Conservation (phyloP, 2,329 filamentous ascomycete genomes). For the Botrytis elliptica region DNA sequence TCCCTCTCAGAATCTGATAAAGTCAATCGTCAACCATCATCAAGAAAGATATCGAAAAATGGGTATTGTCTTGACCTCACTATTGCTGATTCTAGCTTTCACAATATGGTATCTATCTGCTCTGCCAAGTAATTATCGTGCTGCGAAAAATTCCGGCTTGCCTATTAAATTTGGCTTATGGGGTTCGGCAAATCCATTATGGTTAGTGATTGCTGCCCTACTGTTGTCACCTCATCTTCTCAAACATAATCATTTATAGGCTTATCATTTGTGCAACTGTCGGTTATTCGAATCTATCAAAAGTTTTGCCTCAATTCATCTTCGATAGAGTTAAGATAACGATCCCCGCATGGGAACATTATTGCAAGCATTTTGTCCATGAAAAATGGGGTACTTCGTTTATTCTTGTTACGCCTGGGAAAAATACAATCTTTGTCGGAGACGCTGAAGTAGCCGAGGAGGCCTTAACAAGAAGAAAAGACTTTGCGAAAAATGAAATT, state of each 20-base stretch:
- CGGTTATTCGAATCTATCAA: slow-evolving; percentile 8
- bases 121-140: slow-evolving; percentile 18
- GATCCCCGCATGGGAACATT: slow-evolving; percentile 24
- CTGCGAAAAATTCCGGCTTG: slow-evolving; percentile 24
- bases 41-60: background rate
- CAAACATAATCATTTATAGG: background rate
- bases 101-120: slow-evolving; percentile 6
- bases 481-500: slow-evolving; percentile 18
- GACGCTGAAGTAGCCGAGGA: slow-evolving; percentile 22
- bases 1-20: background rate
- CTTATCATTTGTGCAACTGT: slow-evolving; percentile 15
- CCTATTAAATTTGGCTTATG: slow-evolving; percentile 23
- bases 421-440: slow-evolving; percentile 20
- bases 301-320: slow-evolving; percentile 22
- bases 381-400: slow-evolving; percentile 23
- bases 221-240: background rate
- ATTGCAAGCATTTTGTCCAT: slow-evolving; percentile 22
- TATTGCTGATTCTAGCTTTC: background rate
- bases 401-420: slow-evolving; percentile 20
- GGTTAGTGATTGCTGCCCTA: slow-evolving; percentile 2
- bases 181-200: slow-evolving; percentile 21
- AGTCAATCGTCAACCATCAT: background rate
- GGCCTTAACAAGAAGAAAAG: slow-evolving; percentile 22
- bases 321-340: slow-evolving; percentile 23
- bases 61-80: background rate